Conservation (phyloP, 129 eudicot genomes). For the Pulicaria dysenterica region DNA sequence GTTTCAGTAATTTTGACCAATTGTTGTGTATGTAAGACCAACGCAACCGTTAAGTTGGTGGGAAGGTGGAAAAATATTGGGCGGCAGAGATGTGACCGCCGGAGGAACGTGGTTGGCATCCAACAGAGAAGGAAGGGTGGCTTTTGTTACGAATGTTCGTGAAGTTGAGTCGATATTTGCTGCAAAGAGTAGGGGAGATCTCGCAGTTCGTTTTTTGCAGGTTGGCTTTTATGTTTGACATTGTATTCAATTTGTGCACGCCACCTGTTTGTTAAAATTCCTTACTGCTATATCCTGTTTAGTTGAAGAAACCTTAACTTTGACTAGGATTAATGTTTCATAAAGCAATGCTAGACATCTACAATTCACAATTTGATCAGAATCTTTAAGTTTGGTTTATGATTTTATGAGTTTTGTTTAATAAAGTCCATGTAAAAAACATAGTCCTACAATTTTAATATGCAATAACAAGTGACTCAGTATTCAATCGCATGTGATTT, state of each 20-base stretch:
- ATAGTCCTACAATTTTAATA: too few species aligned
- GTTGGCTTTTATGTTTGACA: constrained; percentile 19
- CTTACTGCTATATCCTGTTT: neutral
- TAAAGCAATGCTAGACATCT: neutral
- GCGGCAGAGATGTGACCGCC: constrained; percentile 66
- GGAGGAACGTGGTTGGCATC: constrained; percentile 89
- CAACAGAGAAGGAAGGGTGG: constrained; percentile 53
- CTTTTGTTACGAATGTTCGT: constrained; percentile 85
- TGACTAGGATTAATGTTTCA: neutral
- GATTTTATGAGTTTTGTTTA: too few species aligned
- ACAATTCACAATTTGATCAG: too few species aligned
- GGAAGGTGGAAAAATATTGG: constrained; percentile 63
- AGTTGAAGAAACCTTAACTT: neutral
- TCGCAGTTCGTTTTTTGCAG: constrained; percentile 78
- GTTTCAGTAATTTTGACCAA: neutral
- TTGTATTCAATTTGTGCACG: constrained; percentile 18
- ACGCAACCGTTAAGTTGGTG: constrained; percentile 63
- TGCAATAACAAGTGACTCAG: too few species aligned
- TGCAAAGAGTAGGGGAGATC: constrained; percentile 67
- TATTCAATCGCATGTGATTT: too few species aligned
- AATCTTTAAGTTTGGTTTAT: too few species aligned
- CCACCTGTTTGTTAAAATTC: constrained; percentile 30
- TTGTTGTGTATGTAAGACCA: constrained; percentile 37
- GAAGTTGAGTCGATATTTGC: constrained; percentile 37
- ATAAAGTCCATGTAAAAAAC: too few species aligned